Evolutionary conservation across 176 grass and related monocot genomes (phyloP).

Genomic region (Triticum monococcum): DNA sequence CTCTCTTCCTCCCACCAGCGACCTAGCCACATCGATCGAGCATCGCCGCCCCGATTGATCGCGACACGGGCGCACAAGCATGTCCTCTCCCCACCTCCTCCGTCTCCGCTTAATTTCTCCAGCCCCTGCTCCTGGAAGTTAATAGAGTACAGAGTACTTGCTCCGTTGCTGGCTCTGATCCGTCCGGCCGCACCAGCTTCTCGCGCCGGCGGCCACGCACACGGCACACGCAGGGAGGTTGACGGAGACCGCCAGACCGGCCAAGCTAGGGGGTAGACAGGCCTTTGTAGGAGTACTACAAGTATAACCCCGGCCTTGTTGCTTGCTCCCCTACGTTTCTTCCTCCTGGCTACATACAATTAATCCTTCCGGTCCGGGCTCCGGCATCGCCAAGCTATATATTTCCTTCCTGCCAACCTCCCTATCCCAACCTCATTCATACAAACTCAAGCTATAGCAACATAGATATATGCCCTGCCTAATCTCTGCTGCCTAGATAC

Average conservation of each 20-base stretch:
- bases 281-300: too few species aligned
- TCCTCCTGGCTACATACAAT: background rate
- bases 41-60: slow-evolving; percentile 15
- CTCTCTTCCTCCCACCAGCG: background rate
- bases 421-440: background rate
- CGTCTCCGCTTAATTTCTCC: background rate
- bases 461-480: background rate
- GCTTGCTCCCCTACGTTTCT: slow-evolving; percentile 54
- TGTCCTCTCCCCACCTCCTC: slow-evolving; percentile 19
- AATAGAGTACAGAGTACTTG: background rate
- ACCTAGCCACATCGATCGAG: background rate
- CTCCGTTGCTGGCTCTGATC: background rate
- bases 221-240: background rate
- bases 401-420: slow-evolving; percentile 19
- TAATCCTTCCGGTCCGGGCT: background rate
- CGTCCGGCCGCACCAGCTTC: background rate
- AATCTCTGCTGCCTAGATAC: background rate
- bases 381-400: slow-evolving; percentile 34
- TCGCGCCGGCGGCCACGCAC: background rate
- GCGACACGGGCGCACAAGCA: slow-evolving; percentile 34
- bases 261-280: background rate
- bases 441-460: background rate
- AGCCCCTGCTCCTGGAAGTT: background rate
- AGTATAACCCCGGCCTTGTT: background rate
- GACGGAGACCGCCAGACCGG: background rate